A percentile compares a stretch with the other conserved stretches of the same genome.
phyloP scores from a whole-genome alignment of 495 filamentous ascomycete species.

The Extremus antarcticus region DNA sequence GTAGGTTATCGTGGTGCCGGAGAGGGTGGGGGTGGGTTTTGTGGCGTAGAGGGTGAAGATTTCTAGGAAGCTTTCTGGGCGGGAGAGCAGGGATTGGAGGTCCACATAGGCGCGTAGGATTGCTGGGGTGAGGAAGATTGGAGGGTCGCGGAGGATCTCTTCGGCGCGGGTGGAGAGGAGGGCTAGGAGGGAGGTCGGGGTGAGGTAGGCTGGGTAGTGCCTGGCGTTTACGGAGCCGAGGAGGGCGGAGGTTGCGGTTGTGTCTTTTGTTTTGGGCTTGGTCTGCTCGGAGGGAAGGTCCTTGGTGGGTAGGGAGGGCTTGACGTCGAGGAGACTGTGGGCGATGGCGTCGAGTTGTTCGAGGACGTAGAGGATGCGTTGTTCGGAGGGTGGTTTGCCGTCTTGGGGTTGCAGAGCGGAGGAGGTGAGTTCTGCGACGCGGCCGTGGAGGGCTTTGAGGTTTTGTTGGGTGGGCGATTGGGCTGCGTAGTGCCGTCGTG shows the following conservation, averaged over 20 bases:
- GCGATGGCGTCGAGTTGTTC: conserved; percentile 11
- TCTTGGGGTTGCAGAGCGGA: conserved; percentile 3
- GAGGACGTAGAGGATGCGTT: conserved; percentile 15
- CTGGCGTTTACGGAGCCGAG: conserved; percentile 25
- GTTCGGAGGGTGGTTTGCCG: conserved; percentile 10
- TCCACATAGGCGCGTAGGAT: conserved; percentile 59
- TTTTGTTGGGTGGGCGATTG: conserved; percentile 6
- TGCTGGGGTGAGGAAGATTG: conserved; percentile 67
- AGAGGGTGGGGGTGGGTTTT: conserved; percentile 46
- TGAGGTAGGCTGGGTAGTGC: conserved; percentile 9
- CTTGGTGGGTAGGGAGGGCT: neutral
- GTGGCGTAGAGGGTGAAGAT: conserved; percentile 72
- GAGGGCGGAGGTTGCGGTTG: conserved; percentile 27
- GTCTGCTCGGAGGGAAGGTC: neutral
- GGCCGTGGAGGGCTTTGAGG: conserved; percentile 13
- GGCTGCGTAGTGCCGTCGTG: neutral
- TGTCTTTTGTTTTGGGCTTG: neutral
- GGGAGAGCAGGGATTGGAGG: conserved; percentile 58
- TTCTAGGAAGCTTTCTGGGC: conserved; percentile 61
- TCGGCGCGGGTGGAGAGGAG: conserved; percentile 47
- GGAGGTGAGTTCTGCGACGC: conserved; percentile 11
- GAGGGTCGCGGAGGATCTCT: conserved; percentile 57
- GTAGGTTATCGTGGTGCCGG: conserved; percentile 40
- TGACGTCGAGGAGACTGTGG: conserved; percentile 6
- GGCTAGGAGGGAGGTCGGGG: conserved; percentile 28